Base-by-base conservation (phyloP, 2,329 filamentous ascomycete species). In the Hypoxylon sp. region DNA sequence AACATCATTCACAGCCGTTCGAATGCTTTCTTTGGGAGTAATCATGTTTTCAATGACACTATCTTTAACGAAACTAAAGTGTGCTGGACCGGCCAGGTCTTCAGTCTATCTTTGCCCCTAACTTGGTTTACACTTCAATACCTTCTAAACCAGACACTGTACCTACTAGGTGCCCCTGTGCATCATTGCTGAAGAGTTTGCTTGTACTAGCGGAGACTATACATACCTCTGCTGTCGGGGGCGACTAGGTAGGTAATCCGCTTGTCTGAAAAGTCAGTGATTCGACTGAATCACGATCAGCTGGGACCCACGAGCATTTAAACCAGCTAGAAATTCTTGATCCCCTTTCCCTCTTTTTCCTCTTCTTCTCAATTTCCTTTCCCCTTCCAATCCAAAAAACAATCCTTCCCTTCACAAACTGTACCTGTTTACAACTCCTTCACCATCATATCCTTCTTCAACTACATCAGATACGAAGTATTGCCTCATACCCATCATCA, bases 21-120 rank as follows among this genome's bases (percentile, higher is more conserved):
- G 1, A 85, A 87, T 61, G 81, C 79, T 7, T 82, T 76, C 77
- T 80, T 85, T 56, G 85, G 84, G 21, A 82, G 83, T 73, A 83
- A 83, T 68, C 79, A 84, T 68, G 60, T 81, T 59, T 87, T 88
- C 77, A 85, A 87, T 74, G 75, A 82, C 55, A 81, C 78, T 2
- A 73, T 86, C 66, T 88, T 87, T 72, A 79, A 82, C 54, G 74
- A 80, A 59, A 81, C 80, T 0, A 76, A 69, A 39, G 61, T 69
- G 3, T 87, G 82, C 75, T 88, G 83, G 82, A 83, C 80, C 0
- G 75, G 61, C 0, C 72, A 78, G 2, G 74, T 77, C 16, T 70
- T 87, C 16, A 41, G 37, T 21, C 16, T 11, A 19, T 21, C 2
- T 41, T 19, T 21, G 2, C 2, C 37, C 7, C 2, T 41, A n/a